A percentile compares a stretch with the other conserved stretches of the same genome.
Conservation (phyloP, 73 alveolate genomes). For the Urostyla sp. region DNA sequence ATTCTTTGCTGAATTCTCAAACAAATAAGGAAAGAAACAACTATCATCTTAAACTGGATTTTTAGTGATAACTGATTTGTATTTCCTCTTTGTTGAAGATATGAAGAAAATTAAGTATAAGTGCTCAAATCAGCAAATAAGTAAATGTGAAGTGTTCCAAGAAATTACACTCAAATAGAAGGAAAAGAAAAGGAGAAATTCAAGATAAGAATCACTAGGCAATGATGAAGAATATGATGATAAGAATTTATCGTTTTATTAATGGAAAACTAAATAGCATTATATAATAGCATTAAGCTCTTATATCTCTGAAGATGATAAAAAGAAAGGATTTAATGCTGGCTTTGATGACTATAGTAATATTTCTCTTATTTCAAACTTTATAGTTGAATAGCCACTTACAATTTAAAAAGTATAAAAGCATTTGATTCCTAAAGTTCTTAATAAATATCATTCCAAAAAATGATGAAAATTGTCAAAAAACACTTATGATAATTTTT, state of each 20-base stretch:
- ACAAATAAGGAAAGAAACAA: slow-evolving; percentile 46
- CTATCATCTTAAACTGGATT: slow-evolving; percentile 24
- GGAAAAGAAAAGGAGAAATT: slow-evolving; percentile 1
- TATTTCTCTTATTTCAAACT: neutral
- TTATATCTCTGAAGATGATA: neutral
- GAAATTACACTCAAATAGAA: slow-evolving; percentile 36
- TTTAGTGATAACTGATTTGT: slow-evolving; percentile 74
- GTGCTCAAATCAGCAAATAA: slow-evolving; percentile 54
- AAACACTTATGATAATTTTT: no score
- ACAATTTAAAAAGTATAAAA: slow-evolving; percentile 6
- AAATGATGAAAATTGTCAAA: no score
- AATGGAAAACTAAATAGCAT: neutral
- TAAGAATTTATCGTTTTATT: neutral
- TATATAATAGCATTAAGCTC: slow-evolving; percentile 4
- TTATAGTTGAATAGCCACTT: slow-evolving; percentile 16
- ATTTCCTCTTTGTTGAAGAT: slow-evolving; percentile 76
- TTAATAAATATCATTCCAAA: no score
- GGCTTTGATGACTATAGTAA: slow-evolving; percentile 40
- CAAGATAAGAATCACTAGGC: neutral
- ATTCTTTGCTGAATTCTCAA: slow-evolving; percentile 68
- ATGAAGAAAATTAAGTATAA: slow-evolving; percentile 65
- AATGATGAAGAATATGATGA: neutral
- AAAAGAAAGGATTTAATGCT: neutral
- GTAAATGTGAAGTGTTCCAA: slow-evolving; percentile 60
- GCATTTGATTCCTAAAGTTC: no score